A percentile compares a stretch with the other conserved stretches of the same genome.
Evolutionary conservation across 176 grass and related monocot genomes (phyloP).

Genomic region (Juncus effusus): DNA sequence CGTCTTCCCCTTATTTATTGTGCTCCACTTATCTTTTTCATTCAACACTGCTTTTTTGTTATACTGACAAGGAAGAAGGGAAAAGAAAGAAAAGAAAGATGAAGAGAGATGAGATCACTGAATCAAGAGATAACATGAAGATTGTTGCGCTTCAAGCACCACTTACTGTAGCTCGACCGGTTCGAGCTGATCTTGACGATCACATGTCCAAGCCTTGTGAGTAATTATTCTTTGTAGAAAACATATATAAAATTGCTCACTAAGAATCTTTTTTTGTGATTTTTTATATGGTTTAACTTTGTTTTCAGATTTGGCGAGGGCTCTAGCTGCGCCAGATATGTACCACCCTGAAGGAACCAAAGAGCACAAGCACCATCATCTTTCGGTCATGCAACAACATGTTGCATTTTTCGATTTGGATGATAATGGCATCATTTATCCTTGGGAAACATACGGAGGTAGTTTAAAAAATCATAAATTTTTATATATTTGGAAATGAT

Average conservation of each 20-base stretch:
- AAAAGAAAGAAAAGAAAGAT: background rate
- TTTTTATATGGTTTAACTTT: background rate
- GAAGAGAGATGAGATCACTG: background rate
- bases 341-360: conserved; percentile 46
- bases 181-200: conserved; percentile 21
- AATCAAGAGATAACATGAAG: conserved; percentile 21
- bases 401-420: conserved; percentile 40
- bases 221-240: background rate
- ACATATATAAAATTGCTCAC: too few relatives aligned
- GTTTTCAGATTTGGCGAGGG: conserved; percentile 40
- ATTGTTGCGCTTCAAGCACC: conserved; percentile 19
- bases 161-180: background rate
- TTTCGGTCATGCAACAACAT: conserved; percentile 38
- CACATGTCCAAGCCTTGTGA: conserved; percentile 23
- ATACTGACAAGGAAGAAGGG: background rate
- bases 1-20: conserved; percentile 1
- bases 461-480: background rate
- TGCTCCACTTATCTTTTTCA: background rate
- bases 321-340: conserved; percentile 36
- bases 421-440: conserved; percentile 40
- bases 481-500: background rate
- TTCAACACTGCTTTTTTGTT: background rate
- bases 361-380: conserved; percentile 41
- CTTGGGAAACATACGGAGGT: conserved; percentile 46
- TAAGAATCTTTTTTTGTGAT: background rate